Evolutionary conservation across 2,329 filamentous ascomycete species (phyloP).

Genomic region (Botrytis pseudocinerea): DNA sequence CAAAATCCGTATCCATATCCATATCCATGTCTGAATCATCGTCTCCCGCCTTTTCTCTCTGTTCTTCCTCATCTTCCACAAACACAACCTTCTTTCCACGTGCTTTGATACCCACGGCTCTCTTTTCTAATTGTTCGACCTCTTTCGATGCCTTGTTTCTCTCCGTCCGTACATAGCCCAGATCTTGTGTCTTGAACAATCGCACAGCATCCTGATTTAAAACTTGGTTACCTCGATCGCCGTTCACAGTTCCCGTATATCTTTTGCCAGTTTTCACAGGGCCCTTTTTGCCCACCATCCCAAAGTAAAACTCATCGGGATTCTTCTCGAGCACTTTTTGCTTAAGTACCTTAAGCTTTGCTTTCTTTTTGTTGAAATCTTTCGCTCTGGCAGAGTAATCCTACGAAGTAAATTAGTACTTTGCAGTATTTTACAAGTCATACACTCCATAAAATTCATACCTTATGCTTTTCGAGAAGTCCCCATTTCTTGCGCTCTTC

Average conservation of each 20-base stretch:
- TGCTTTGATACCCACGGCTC: constrained; percentile 46
- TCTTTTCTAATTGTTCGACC: constrained; percentile 55
- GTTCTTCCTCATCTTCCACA: constrained; percentile 38
- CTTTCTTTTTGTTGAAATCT: constrained; percentile 67
- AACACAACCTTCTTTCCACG: constrained; percentile 43
- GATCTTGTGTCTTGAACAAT: constrained; percentile 68
- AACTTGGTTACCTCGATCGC: constrained; percentile 57
- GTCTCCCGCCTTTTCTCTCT: constrained; percentile 29
- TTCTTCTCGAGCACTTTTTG: constrained; percentile 65
- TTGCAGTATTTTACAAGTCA: neutral
- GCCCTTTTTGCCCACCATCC: constrained; percentile 64
- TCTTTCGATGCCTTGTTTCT: constrained; percentile 61
- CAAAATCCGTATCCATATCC: constrained; percentile 36
- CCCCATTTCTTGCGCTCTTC: constrained; percentile 82
- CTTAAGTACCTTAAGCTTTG: constrained; percentile 57
- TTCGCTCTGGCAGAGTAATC: constrained; percentile 66
- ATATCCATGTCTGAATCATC: constrained; percentile 38
- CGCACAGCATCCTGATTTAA: constrained; percentile 59
- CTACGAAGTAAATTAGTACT: constrained; percentile 40
- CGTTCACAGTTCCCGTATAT: constrained; percentile 57
- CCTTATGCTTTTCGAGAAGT: constrained; percentile 94
- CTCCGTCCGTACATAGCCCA: constrained; percentile 64
- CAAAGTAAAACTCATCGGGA: constrained; percentile 73
- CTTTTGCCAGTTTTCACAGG: constrained; percentile 53
- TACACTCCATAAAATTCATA: constrained; percentile 40